Evolutionary conservation across 176 grass and related monocot genomes (phyloP), one percentile per base, ranked within the genome.

Genomic region (Echinochloa phyllopogon): DNA sequence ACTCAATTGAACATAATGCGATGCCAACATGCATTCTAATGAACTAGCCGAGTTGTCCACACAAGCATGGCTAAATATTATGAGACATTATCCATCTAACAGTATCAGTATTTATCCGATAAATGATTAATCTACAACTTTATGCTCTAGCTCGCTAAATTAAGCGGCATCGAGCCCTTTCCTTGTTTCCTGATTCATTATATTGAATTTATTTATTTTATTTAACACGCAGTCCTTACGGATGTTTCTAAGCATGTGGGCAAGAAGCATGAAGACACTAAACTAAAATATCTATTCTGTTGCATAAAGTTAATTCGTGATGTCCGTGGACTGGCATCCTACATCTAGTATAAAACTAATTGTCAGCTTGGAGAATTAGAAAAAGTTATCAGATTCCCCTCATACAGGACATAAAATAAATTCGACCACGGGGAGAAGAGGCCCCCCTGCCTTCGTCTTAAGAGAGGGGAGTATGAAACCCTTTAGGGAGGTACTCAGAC

Each of bases 341-440:
- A 76, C 43, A 47, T 41, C 44, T 75, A 56, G 65, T 76, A 51
- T 37, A 74, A 79, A 81, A 64, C 9, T 79, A 70, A 69, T 74
- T 68, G 69, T 72, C 59, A 79, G 13, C 51, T 72, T 78, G 66
- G 15, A 77, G 18, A 23, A 90, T 29, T 33, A 5, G 12, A 25
- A 75, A 36, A 62, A 64, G 64, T 72, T 11, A 39, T 69, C 47
- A 40, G 47, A 83, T 4, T 50, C 25, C 29, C 78, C 38, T 0
- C 1, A 39, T 49, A 42, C 59, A 79, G 5, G 9, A 77, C 44
- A 82, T 58, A 49, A 87, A n/a, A 87, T 37, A 82, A 50, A 50
- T 3, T 50, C 14, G 5, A 16, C 49, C 49, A 50, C 3, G 15
- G 14, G 49, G 14, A 50, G 13, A 50, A 52, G 50, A 52, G 11